Base-by-base conservation (phyloP, 495 filamentous ascomycete species). In the Talaromyces thailandensis region DNA sequence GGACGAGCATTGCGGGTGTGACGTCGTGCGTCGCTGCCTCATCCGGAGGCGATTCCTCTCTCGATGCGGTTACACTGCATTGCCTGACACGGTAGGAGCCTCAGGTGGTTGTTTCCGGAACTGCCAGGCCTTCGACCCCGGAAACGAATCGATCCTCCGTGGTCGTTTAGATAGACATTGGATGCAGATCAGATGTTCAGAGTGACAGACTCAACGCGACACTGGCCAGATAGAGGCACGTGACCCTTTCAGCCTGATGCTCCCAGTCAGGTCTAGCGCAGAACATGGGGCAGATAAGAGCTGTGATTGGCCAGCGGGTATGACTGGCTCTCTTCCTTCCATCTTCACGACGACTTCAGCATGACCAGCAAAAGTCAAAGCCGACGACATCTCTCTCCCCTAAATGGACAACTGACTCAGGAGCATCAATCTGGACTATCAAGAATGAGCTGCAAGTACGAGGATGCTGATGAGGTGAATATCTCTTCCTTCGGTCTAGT, bases 401-500 rank as follows among this genome's bases (percentile, higher is more conserved):
- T 21, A 4, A 48, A 21, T 21, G 18, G 9, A 48, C 6, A 8
- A 48, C 43, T 48, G n/a, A 48, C 43, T 48, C n/a, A 21, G 18
- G 18, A 48, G 16, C 43, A 48, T 18, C 12, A 16, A 26, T 26
- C 2, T 9, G 23, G 23, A 26, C 26, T 11, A 12, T n/a, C 23
- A 55, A 14, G 21, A n/a, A 55, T 55, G 51, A 28, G 23, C 23
- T 55, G 51, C 51, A 55, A 55, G 51, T 28, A 25, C n/a, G 51
- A 55, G 12, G 51, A 55, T 48, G 43, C 43, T 1, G 51, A 55
- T 26, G 51, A 55, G 51, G 51, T 55, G 12, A 55, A 16, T 55
- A 26, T 48, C 18, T 23, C 18, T 58, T 7, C 56, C 40, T 40
- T 7, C 23, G 4, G 21, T 53, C 65, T 71, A 59, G 71, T 65